Evolutionary conservation across 2,329 filamentous ascomycete genomes (phyloP).

Genomic region (Fusarium liriodendri): DNA sequence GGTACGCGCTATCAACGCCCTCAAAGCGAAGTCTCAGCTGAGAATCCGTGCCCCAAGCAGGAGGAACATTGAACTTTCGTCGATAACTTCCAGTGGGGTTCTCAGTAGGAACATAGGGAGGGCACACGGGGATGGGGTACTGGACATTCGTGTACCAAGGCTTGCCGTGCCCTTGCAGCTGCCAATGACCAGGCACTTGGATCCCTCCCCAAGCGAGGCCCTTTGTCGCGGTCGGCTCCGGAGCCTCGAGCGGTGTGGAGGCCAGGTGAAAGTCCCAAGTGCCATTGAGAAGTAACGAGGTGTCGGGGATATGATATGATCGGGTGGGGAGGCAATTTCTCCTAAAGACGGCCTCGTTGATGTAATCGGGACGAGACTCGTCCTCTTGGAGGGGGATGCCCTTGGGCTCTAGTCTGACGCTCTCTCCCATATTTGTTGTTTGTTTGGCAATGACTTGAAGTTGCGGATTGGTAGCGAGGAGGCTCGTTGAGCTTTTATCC

Average conservation of each 20-base stretch:
- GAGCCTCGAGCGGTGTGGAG: conserved; percentile 57
- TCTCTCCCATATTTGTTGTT: conserved; percentile 33
- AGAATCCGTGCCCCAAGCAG: conserved; percentile 57
- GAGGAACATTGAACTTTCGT: conserved; percentile 64
- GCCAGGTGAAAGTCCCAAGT: conserved; percentile 67
- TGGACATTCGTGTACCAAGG: conserved; percentile 78
- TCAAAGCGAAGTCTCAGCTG: conserved; percentile 75
- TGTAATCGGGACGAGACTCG: conserved; percentile 57
- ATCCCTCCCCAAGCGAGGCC: conserved; percentile 62
- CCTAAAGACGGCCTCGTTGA: conserved; percentile 63
- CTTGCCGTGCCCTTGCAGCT: conserved; percentile 73
- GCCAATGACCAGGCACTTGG: conserved; percentile 76
- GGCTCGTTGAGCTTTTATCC: conserved; percentile 26
- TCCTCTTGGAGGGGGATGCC: conserved; percentile 51
- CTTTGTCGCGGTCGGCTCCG: conserved; percentile 57
- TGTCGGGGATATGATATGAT: conserved; percentile 64
- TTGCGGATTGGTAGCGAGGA: neutral
- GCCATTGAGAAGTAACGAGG: conserved; percentile 64
- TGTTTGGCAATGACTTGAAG: neutral
- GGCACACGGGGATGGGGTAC: conserved; percentile 73
- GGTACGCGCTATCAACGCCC: conserved; percentile 78
- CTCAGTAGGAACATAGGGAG: conserved; percentile 70
- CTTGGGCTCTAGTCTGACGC: conserved; percentile 17
- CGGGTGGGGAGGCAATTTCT: conserved; percentile 64
- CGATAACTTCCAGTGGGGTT: conserved; percentile 75